phyloP scores from a whole-genome alignment of 2,329 filamentous ascomycete species.

The Aspergillus puulaauensis region DNA sequence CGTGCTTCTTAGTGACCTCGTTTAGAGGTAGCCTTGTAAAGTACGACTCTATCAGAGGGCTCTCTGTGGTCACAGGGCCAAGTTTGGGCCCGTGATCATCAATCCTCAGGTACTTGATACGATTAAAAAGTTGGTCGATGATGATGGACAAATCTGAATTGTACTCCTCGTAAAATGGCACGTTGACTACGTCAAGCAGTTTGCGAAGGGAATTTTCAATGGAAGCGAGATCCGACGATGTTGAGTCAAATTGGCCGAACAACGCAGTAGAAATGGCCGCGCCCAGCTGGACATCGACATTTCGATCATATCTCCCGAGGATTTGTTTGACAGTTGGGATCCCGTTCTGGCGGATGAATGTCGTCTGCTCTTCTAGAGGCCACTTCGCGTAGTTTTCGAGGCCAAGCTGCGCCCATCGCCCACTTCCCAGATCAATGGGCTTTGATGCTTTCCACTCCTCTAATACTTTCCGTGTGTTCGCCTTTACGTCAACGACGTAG shows the following conservation, averaged over 20 bases:
- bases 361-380: constrained; percentile 58
- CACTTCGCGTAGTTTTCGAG: constrained; percentile 55
- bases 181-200: constrained; percentile 79
- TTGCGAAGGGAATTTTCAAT: constrained; percentile 55
- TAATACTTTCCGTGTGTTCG: constrained; percentile 66
- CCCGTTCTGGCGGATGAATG: constrained; percentile 65
- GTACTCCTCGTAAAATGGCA: constrained; percentile 89
- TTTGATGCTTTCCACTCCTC: constrained; percentile 65
- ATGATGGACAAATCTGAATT: constrained; percentile 80
- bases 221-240: constrained; percentile 42
- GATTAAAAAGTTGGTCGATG: constrained; percentile 86
- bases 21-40: constrained; percentile 87
- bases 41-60: constrained; percentile 87
- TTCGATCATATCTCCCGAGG: constrained; percentile 75
- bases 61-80: constrained; percentile 73
- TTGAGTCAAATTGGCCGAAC: constrained; percentile 65
- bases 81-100: constrained; percentile 87
- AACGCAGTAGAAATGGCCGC: constrained; percentile 68
- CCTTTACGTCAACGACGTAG: constrained; percentile 79
- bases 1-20: constrained; percentile 72
- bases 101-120: constrained; percentile 91
- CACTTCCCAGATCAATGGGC: constrained; percentile 13
- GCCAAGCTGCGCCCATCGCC: constrained; percentile 17
- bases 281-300: constrained; percentile 66
- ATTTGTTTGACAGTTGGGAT: constrained; percentile 71